Conservation (phyloP, 208 protist species). For the Leishmania tropica region DNA sequence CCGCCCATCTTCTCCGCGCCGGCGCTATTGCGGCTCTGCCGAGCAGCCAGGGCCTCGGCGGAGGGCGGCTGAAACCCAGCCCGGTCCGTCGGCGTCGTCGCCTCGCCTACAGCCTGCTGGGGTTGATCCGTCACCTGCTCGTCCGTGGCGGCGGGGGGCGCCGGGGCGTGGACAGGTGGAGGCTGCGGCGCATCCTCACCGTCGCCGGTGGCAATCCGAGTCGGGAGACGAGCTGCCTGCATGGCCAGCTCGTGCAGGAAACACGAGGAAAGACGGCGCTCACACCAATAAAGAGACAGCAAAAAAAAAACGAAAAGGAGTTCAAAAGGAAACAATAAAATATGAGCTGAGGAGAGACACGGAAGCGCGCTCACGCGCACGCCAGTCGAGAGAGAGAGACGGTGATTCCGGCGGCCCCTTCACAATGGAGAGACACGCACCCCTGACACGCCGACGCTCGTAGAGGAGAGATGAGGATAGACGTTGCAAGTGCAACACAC, state of each 20-base stretch:
- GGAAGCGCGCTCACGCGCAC: not conserved
- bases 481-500: not conserved
- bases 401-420: not conserved
- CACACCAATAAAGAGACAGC: not conserved
- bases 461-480: not conserved
- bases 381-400: not conserved
- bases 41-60: not conserved
- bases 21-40: constrained; percentile 27
- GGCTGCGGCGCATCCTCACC: constrained; percentile 1
- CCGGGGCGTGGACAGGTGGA: not conserved
- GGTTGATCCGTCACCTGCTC: not conserved
- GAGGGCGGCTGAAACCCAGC: not conserved
- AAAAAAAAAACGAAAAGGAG: not conserved
- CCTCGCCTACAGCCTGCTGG: not conserved
- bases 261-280: not conserved
- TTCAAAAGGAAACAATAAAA: not conserved
- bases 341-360: not conserved
- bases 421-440: not conserved
- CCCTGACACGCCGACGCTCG: not conserved
- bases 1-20: constrained; percentile 35
- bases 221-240: constrained; percentile 4
- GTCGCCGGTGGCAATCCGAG: not conserved
- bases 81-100: not conserved
- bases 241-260: not conserved
- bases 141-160: not conserved